Percentiles rank a stretch among this genome's conserved stretches.
phyloP scores from a whole-genome alignment of 768 basidiomycete species.

The Mycena rebaudengoi region DNA sequence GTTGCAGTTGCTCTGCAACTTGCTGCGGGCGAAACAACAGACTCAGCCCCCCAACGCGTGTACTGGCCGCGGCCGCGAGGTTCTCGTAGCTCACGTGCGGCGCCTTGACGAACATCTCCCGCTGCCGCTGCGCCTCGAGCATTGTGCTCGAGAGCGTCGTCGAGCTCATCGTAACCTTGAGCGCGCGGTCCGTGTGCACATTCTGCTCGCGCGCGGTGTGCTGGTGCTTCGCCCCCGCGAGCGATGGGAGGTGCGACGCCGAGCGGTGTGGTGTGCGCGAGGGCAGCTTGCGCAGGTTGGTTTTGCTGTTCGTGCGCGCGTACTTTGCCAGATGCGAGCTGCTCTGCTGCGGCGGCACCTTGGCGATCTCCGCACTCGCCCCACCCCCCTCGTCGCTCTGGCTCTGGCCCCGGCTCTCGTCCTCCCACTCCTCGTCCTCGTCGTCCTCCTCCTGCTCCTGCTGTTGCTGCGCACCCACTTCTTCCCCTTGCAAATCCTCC shows the following conservation, averaged over 20 bases:
- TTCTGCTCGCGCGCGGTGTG: conserved; percentile 17
- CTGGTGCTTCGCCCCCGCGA: conserved; percentile 44
- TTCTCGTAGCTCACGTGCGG: conserved; percentile 73
- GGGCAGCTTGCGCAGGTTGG: conserved; percentile 29
- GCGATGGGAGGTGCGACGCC: conserved; percentile 18
- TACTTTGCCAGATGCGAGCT: conserved; percentile 1
- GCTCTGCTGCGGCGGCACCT: conserved; percentile 20
- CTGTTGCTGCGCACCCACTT: conserved; percentile 15
- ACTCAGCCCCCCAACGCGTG: conserved; percentile 30
- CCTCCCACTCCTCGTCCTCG: conserved; percentile 22
- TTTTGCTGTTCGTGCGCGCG: conserved; percentile 10
- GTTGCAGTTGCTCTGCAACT: too few species aligned
- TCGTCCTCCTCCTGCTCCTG: conserved; percentile 20
- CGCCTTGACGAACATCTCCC: conserved; percentile 76
- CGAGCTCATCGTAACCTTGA: conserved; percentile 15
- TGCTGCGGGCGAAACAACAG: conserved; percentile 23
- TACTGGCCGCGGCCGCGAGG: conserved; percentile 45
- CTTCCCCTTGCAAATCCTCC: conserved; percentile 21
- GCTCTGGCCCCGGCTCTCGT: conserved; percentile 22
- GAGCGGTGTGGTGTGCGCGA: conserved; percentile 23
- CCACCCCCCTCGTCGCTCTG: not conserved
- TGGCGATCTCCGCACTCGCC: not conserved
- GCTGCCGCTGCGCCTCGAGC: conserved; percentile 20
- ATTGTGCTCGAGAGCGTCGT: conserved; percentile 9
- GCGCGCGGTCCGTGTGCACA: conserved; percentile 14